Percentiles rank a stretch among this genome's conserved stretches.
phyloP scores from a whole-genome alignment of 257 asterid genomes.

The Coffea eugenioides region DNA sequence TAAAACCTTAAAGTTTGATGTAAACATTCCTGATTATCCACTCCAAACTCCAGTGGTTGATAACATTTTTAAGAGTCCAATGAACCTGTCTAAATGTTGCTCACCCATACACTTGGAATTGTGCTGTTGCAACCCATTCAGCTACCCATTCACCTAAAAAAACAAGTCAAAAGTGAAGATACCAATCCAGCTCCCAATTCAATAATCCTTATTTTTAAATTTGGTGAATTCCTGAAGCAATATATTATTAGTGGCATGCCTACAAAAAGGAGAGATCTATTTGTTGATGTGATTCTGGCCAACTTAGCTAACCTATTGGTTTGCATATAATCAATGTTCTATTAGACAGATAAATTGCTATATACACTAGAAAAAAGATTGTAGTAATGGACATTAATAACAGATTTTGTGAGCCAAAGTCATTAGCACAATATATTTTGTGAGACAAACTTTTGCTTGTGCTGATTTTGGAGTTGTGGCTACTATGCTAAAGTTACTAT shows the following conservation, averaged over 20 bases:
- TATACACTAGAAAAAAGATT: neutral
- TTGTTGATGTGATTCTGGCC: conserved; percentile 34
- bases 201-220: too few relatives aligned
- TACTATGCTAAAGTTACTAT: neutral
- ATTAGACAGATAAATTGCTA: conserved; percentile 34
- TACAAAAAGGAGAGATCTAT: conserved; percentile 62
- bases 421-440: too few relatives aligned
- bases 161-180: too few relatives aligned
- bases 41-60: conserved; percentile 51
- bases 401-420: too few relatives aligned
- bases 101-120: too few relatives aligned
- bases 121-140: too few relatives aligned
- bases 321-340: conserved; percentile 48
- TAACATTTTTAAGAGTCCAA: conserved; percentile 59
- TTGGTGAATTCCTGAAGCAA: too few relatives aligned
- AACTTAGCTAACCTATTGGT: conserved; percentile 37
- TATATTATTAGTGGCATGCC: conserved; percentile 28
- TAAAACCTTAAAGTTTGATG: conserved; percentile 29
- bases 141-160: too few relatives aligned
- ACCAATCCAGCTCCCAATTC: too few relatives aligned
- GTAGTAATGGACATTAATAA: too few relatives aligned
- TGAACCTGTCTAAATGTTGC: conserved; percentile 47
- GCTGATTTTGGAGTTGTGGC: neutral
- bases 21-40: conserved; percentile 77
- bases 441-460: too few relatives aligned